Percentiles rank a stretch among this genome's conserved stretches.
Evolutionary conservation across 257 asterid species (phyloP).

Genomic region (Sherardia arvensis): DNA sequence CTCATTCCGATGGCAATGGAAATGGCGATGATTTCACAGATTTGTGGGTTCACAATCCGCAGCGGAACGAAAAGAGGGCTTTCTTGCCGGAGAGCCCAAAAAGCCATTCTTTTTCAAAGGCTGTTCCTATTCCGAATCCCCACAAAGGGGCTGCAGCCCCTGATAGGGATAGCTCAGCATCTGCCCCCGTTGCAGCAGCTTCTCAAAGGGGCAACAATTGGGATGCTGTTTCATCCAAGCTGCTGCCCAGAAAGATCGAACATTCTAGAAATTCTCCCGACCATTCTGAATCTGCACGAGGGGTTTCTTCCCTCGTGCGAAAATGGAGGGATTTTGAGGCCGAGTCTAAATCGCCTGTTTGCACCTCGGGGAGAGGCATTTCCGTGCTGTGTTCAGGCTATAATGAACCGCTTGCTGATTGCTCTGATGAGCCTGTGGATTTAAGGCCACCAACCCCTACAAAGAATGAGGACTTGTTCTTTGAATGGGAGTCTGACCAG

Average conservation of each 20-base stretch:
- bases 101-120: neutral
- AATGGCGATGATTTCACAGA: constrained; percentile 32
- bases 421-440: constrained; percentile 14
- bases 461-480: constrained; percentile 26
- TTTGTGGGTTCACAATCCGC: constrained; percentile 62
- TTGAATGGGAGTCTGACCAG: constrained; percentile 54
- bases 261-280: constrained; percentile 10
- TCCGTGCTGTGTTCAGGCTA: constrained; percentile 1
- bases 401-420: constrained; percentile 9
- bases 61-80: constrained; percentile 13
- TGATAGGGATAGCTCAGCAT: constrained; percentile 8
- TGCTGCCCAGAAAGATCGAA: constrained; percentile 2
- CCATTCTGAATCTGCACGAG: constrained; percentile 23
- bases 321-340: constrained; percentile 69
- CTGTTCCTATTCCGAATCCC: constrained; percentile 4
- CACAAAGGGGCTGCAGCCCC: neutral
- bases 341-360: constrained; percentile 20
- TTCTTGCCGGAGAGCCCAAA: neutral
- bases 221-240: constrained; percentile 4
- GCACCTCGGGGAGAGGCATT: constrained; percentile 13
- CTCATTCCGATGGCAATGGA: constrained; percentile 4
- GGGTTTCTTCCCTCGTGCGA: constrained; percentile 69
- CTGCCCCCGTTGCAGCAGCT: neutral
- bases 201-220: constrained; percentile 10
- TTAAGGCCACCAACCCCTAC: constrained; percentile 15